Evolutionary conservation across 768 basidiomycete species (phyloP).

Genomic region (Boletus rubropictus): DNA sequence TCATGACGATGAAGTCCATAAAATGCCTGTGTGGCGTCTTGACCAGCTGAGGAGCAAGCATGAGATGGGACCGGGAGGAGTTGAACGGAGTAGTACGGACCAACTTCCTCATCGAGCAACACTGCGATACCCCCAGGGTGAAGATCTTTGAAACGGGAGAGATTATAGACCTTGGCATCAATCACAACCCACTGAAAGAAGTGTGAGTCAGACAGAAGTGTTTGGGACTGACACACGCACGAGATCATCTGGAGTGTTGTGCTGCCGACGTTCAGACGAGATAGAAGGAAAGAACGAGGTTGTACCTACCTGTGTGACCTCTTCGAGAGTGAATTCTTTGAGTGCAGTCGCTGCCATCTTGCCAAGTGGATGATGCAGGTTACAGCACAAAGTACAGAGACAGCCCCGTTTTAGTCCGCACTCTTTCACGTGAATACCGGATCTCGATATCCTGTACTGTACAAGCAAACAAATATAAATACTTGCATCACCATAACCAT

Average conservation of each 20-base stretch:
- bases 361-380: neutral
- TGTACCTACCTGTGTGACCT: conserved; percentile 47
- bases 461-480: too few species aligned
- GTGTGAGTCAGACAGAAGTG: neutral
- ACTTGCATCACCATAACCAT: too few species aligned
- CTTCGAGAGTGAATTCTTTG: conserved; percentile 50
- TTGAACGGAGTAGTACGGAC: conserved; percentile 35
- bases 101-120: conserved; percentile 72
- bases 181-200: conserved; percentile 68
- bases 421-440: conserved; percentile 7
- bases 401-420: conserved; percentile 2
- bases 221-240: conserved; percentile 32
- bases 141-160: conserved; percentile 71
- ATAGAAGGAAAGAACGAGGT: neutral
- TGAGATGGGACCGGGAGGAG: neutral
- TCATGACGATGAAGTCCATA: conserved; percentile 86
- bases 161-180: conserved; percentile 78
- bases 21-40: conserved; percentile 85
- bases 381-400: neutral
- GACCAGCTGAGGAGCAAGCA: conserved; percentile 48
- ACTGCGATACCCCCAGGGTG: conserved; percentile 83
- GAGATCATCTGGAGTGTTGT: conserved; percentile 74
- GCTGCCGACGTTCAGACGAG: conserved; percentile 35
- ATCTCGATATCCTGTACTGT: too few species aligned
- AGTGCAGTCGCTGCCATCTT: conserved; percentile 31